Percentiles rank a stretch among this genome's conserved stretches.
Conservation (phyloP, 306 rosid genomes). For the Vachellia collinsii region DNA sequence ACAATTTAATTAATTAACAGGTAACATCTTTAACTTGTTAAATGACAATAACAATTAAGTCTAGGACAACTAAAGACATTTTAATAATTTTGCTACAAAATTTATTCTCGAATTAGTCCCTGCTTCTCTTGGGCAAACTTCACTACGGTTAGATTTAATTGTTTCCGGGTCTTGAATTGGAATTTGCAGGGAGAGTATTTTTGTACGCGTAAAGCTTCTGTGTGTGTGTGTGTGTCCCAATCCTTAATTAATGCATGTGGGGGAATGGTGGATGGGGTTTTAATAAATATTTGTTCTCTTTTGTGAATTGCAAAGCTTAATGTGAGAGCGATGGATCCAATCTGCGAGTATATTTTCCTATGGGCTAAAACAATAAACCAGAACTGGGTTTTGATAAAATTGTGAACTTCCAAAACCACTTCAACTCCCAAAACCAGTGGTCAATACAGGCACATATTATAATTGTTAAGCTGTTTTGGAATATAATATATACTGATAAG, state of each 20-base stretch:
- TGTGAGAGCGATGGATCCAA: not conserved
- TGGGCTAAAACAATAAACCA: slow-evolving; percentile 48
- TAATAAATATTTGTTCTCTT: not conserved
- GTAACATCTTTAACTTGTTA: too few relatives aligned
- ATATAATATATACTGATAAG: not conserved
- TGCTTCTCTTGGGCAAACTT: too few relatives aligned
- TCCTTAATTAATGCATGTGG: not conserved
- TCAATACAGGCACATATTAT: not conserved
- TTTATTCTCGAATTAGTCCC: too few relatives aligned
- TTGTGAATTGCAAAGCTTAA: not conserved
- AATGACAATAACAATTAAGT: too few relatives aligned
- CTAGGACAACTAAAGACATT: too few relatives aligned
- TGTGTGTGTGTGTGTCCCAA: not conserved
- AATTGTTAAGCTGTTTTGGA: slow-evolving; percentile 23
- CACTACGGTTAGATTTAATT: too few relatives aligned
- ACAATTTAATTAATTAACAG: too few relatives aligned
- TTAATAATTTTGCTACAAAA: too few relatives aligned
- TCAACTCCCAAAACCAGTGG: slow-evolving; percentile 32
- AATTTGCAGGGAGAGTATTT: too few relatives aligned
- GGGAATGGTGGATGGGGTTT: not conserved
- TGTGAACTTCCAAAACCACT: slow-evolving; percentile 34
- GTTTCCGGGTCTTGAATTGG: too few relatives aligned
- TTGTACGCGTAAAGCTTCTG: not conserved
- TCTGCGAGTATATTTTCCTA: slow-evolving; percentile 27
- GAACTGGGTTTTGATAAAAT: slow-evolving; percentile 4